Evolutionary conservation across 2,329 filamentous ascomycete species (phyloP).

Genomic region (Parasarocladium wereldwijsianum): DNA sequence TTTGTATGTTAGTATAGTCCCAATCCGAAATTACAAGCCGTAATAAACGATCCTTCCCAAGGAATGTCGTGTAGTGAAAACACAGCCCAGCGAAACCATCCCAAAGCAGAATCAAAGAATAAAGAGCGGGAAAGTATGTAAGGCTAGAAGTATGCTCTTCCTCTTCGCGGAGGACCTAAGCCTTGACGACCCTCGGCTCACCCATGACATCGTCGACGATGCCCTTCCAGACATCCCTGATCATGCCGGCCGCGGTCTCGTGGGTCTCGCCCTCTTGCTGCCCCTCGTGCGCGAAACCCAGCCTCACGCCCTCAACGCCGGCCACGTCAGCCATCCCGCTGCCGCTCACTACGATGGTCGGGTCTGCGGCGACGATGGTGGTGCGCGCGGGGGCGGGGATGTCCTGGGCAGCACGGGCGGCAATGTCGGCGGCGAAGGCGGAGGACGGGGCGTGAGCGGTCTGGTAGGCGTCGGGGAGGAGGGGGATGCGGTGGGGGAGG

Average conservation of each 20-base stretch:
- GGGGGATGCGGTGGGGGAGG: constrained; percentile 34
- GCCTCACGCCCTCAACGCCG: constrained; percentile 38
- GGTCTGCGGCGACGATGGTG: constrained; percentile 41
- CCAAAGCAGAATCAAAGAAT: no score
- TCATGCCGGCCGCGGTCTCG: constrained; percentile 23
- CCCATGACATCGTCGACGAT: constrained; percentile 34
- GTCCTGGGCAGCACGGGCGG: constrained; percentile 23
- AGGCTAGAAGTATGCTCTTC: no score
- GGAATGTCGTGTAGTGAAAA: no score
- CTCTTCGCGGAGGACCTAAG: constrained; percentile 1
- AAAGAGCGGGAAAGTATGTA: no score
- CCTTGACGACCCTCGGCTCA: constrained; percentile 8
- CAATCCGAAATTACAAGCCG: no score
- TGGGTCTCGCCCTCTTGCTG: constrained; percentile 12
- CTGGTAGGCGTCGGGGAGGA: constrained; percentile 44
- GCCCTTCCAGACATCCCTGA: constrained; percentile 40
- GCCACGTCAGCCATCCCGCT: constrained; percentile 42
- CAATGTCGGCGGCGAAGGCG: constrained; percentile 3
- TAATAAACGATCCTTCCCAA: no score
- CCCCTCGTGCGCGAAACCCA: constrained; percentile 33
- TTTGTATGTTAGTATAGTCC: no score
- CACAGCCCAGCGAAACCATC: no score
- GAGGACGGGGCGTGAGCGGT: constrained; percentile 27
- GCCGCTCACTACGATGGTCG: constrained; percentile 33
- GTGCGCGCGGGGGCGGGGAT: constrained; percentile 30